phyloP scores from a whole-genome alignment of 495 filamentous ascomycete species.

The Wilcoxina mikolae region DNA sequence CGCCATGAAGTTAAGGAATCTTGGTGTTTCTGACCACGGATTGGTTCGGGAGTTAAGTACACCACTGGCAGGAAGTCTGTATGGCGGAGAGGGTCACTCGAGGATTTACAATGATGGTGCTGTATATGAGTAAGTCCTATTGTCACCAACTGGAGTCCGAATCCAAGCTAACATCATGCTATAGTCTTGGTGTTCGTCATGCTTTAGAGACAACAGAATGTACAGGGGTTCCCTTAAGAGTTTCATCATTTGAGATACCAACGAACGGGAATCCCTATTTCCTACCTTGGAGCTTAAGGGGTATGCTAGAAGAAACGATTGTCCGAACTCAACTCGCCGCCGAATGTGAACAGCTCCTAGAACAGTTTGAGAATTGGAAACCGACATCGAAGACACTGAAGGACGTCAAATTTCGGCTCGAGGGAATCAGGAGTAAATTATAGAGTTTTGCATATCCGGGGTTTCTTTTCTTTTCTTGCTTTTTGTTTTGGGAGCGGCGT shows the following conservation, averaged over 20 bases:
- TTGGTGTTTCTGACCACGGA: conserved; percentile 83
- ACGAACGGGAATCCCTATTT: conserved; percentile 56
- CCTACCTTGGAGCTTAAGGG: conserved; percentile 86
- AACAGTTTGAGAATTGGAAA: conserved; percentile 88
- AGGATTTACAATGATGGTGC: conserved; percentile 76
- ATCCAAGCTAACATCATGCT: conserved; percentile 15
- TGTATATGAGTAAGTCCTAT: conserved; percentile 62
- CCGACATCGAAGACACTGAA: conserved; percentile 76
- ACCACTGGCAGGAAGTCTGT: conserved; percentile 80
- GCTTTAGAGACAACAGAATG: conserved; percentile 68
- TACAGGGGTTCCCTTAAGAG: conserved; percentile 38
- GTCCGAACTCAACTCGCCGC: conserved; percentile 62
- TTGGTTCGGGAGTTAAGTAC: conserved; percentile 79
- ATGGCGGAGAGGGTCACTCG: conserved; percentile 84
- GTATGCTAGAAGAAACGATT: conserved; percentile 79
- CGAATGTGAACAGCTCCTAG: conserved; percentile 65
- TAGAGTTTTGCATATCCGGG: conserved; percentile 86
- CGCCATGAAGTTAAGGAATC: conserved; percentile 78
- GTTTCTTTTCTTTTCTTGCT: conserved; percentile 44
- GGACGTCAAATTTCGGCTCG: conserved; percentile 89
- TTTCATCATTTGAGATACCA: conserved; percentile 37
- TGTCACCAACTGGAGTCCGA: not conserved
- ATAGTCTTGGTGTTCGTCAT: conserved; percentile 64
- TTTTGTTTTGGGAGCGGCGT: too few species aligned
- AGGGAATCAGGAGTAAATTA: conserved; percentile 48